A percentile compares a stretch with the other conserved stretches of the same genome.
phyloP scores from a whole-genome alignment of 345 rosid species.

The Linum usitatissimum region DNA sequence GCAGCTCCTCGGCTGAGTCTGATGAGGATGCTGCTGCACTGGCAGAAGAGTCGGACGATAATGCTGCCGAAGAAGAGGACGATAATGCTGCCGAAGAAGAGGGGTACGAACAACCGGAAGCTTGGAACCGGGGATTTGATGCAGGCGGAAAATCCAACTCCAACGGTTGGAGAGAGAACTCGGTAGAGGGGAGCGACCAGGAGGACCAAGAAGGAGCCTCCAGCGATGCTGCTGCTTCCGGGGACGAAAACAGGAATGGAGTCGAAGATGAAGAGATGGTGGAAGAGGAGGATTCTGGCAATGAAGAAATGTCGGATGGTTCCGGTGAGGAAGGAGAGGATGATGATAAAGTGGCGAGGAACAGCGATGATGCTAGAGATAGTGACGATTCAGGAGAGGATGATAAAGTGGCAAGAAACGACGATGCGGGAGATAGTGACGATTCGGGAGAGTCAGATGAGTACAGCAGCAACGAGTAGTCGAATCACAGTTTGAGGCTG shows the following conservation, averaged over 20 bases:
- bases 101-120: slow-evolving; percentile 35
- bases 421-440: no score
- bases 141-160: slow-evolving; percentile 13
- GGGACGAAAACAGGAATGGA: neutral
- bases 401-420: no score
- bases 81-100: slow-evolving; percentile 40
- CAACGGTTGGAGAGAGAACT: slow-evolving; percentile 41
- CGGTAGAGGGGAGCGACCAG: slow-evolving; percentile 35
- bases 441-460: slow-evolving; percentile 55
- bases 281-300: slow-evolving; percentile 30
- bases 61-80: slow-evolving; percentile 39
- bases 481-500: neutral
- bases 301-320: slow-evolving; percentile 43
- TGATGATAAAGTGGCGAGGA: slow-evolving; percentile 5
- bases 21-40: no score
- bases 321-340: slow-evolving; percentile 30
- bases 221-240: slow-evolving; percentile 31
- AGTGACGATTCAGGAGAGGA: slow-evolving; percentile 7
- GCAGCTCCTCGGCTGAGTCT: slow-evolving; percentile 1
- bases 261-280: slow-evolving; percentile 13
- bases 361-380: slow-evolving; percentile 16
- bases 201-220: neutral
- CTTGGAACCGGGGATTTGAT: slow-evolving; percentile 38
- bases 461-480: slow-evolving; percentile 31
- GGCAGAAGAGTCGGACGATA: slow-evolving; percentile 8